These are phyloP conservation scores for Chaetomiaceae sp. DNA, from an alignment of 2,329 filamentous ascomycete species.

Conservation along the genomic window DNA sequence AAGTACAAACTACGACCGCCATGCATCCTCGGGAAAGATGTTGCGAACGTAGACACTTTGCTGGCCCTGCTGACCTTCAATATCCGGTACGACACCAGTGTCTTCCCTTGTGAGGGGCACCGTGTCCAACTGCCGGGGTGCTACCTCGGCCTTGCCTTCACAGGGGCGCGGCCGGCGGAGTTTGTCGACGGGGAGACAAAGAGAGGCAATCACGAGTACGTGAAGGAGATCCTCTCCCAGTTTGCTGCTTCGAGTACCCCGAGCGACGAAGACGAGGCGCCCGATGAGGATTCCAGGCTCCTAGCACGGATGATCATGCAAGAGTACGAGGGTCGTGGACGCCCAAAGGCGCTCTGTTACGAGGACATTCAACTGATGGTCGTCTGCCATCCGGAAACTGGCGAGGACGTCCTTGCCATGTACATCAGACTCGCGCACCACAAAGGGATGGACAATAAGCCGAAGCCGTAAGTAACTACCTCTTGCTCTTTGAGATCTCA, in stretches of 20 bases:
- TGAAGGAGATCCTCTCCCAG: neutral
- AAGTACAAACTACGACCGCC: neutral
- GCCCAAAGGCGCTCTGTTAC: conserved; percentile 3
- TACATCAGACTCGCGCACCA: neutral
- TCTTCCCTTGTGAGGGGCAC: conserved; percentile 26
- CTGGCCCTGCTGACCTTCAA: conserved; percentile 28
- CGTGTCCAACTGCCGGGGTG: conserved; percentile 24
- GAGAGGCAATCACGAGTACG: conserved; percentile 19
- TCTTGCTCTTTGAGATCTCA: neutral
- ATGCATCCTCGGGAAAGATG: conserved; percentile 3
- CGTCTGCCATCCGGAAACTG: neutral
- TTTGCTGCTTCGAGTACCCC: neutral
- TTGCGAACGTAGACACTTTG: conserved; percentile 20
- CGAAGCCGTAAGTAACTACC: neutral
- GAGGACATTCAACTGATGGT: neutral
- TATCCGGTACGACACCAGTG: conserved; percentile 27
- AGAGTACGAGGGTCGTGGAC: conserved; percentile 1
- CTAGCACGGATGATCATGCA: neutral
- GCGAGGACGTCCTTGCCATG: neutral
- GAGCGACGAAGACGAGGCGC: neutral
- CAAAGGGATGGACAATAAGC: neutral
- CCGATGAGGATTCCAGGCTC: neutral
- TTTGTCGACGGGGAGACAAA: conserved; percentile 27
- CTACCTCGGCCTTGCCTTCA: conserved; percentile 30
- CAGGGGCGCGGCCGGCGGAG: conserved; percentile 27